Percentiles rank a stretch among this genome's conserved stretches.
Evolutionary conservation across 2,329 filamentous ascomycete species (phyloP).

Genomic region (Cercospora zeina): DNA sequence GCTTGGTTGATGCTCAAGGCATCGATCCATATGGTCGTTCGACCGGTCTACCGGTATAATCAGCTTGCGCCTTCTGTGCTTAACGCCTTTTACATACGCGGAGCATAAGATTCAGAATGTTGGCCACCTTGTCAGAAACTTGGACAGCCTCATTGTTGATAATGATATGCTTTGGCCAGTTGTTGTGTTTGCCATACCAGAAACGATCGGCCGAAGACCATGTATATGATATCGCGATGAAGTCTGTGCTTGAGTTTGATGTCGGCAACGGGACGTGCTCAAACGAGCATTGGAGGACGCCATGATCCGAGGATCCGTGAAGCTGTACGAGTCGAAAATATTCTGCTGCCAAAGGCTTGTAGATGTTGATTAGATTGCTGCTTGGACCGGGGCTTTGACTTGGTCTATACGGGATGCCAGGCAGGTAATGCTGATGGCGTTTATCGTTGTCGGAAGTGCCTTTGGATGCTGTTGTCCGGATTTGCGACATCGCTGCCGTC

Average conservation of each 20-base stretch:
- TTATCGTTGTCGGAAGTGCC: neutral
- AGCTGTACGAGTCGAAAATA: neutral
- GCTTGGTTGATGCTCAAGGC: neutral
- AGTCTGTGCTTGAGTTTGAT: neutral
- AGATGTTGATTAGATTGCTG: neutral
- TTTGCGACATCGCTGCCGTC: neutral
- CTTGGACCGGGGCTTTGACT: neutral
- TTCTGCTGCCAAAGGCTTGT: neutral
- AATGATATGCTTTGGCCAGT: neutral
- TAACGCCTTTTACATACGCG: neutral
- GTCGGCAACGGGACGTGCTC: neutral
- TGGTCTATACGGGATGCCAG: neutral
- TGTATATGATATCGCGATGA: neutral
- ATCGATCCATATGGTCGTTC: neutral
- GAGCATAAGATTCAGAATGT: neutral
- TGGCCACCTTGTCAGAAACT: neutral
- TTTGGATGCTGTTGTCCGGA: neutral
- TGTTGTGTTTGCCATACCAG: neutral
- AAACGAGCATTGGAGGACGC: neutral
- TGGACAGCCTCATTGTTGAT: neutral
- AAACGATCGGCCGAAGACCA: neutral
- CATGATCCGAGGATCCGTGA: neutral
- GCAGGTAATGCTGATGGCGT: neutral
- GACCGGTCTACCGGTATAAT: neutral
- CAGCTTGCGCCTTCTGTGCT: neutral